Evolutionary conservation across 306 rosid species (phyloP).

Genomic region (Quercus mongolica): DNA sequence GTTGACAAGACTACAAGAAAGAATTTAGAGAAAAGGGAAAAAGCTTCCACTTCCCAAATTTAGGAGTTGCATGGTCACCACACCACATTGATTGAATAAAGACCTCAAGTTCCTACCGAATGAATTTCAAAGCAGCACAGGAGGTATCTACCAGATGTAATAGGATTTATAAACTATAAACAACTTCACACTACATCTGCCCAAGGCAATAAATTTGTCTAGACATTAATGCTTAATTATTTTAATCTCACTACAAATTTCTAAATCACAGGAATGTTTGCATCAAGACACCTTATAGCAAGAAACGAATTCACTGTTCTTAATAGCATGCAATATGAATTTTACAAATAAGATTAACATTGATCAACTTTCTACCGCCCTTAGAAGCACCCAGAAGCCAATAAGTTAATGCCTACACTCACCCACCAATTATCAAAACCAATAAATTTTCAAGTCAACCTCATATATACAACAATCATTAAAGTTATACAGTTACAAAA

Average conservation of each 20-base stretch:
- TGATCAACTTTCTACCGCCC: background rate
- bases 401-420: background rate
- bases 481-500: background rate
- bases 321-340: background rate
- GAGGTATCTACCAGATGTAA: background rate
- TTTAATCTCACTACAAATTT: background rate
- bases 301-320: background rate
- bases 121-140: background rate
- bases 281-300: background rate
- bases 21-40: too few species aligned
- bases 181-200: background rate
- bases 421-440: background rate
- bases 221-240: background rate
- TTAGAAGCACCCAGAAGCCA: background rate
- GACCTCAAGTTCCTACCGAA: background rate
- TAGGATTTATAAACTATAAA: background rate
- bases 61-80: too few species aligned
- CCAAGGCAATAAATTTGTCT: background rate
- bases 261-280: background rate
- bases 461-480: background rate
- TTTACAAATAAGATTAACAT: background rate
- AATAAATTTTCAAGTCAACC: background rate
- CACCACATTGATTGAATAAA: too few species aligned
- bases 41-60: too few species aligned
- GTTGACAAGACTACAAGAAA: too few species aligned